A percentile compares a stretch with the other conserved stretches of the same genome.
Conservation (phyloP, 1,139 yeast species). For the Suhomyces maxii region DNA sequence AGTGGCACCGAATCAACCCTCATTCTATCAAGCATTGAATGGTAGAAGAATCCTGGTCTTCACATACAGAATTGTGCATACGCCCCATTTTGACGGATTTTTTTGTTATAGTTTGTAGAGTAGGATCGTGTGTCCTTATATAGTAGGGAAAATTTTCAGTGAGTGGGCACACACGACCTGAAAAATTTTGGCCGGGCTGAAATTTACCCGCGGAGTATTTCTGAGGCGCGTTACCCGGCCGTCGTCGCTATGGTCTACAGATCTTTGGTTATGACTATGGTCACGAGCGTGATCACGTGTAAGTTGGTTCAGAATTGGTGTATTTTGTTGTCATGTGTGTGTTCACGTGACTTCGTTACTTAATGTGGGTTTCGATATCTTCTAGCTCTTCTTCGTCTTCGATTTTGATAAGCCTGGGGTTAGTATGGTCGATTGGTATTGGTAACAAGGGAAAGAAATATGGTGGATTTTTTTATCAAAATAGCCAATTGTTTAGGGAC, state of each 20-base stretch:
- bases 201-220: neutral
- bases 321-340: neutral
- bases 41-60: slow-evolving; percentile 11
- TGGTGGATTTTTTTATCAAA: too few species aligned
- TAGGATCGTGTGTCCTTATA: slow-evolving; percentile 1
- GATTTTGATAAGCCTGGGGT: slow-evolving; percentile 49
- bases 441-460: too few species aligned
- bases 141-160: slow-evolving; percentile 17
- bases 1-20: slow-evolving; percentile 32
- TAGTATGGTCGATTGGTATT: slow-evolving; percentile 19
- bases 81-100: slow-evolving; percentile 70
- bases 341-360: slow-evolving; percentile 5
- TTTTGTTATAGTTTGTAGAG: slow-evolving; percentile 14
- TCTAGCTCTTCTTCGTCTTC: slow-evolving; percentile 66
- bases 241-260: too few species aligned
- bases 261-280: neutral
- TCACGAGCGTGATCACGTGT: too few species aligned
- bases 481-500: neutral
- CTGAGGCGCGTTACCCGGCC: neutral
- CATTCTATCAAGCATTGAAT: slow-evolving; percentile 15
- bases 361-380: slow-evolving; percentile 34
- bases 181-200: slow-evolving; percentile 1
- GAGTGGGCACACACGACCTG: slow-evolving; percentile 12
- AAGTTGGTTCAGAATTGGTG: neutral
- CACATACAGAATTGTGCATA: slow-evolving; percentile 78